These are phyloP conservation scores for Penicillium diatomitis DNA, from an alignment of 495 filamentous ascomycete genomes.

Conservation along the genomic window DNA sequence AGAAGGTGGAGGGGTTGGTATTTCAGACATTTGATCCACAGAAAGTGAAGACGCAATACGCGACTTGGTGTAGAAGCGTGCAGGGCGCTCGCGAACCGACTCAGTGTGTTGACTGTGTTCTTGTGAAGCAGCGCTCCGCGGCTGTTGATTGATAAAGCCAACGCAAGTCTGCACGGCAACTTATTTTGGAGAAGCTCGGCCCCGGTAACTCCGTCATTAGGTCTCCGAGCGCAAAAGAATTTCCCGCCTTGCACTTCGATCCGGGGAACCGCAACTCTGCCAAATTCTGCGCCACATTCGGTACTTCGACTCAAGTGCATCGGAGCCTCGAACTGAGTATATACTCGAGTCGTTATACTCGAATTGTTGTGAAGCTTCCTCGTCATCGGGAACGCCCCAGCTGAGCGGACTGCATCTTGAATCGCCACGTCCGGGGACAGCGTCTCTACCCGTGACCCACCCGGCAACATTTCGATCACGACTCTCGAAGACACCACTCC, in stretches of 20 bases:
- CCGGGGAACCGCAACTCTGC: conserved; percentile 2
- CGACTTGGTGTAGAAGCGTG: too few relatives aligned
- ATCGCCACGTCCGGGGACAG: conserved; percentile 6
- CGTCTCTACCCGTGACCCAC: neutral
- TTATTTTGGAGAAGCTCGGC: conserved; percentile 17
- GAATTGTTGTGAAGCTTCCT: neutral
- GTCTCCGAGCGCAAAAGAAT: conserved; percentile 30
- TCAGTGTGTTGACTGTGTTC: too few relatives aligned
- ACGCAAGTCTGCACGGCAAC: too few relatives aligned
- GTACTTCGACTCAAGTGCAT: neutral
- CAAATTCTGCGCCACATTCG: conserved; percentile 2
- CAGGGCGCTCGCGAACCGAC: too few relatives aligned
- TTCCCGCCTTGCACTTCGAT: conserved; percentile 26
- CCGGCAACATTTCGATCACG: neutral
- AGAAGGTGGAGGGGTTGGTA: conserved; percentile 33
- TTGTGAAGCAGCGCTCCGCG: too few relatives aligned
- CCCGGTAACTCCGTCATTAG: conserved; percentile 40
- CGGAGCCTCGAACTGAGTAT: too few relatives aligned
- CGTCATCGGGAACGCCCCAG: too few relatives aligned
- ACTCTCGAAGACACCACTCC: neutral
- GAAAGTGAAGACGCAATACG: too few relatives aligned
- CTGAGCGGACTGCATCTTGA: neutral
- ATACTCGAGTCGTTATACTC: neutral
- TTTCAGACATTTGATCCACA: conserved; percentile 19
- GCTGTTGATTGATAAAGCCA: too few relatives aligned